Conservation (phyloP, 176 grass and related monocot species). For the Zea luxurians region DNA sequence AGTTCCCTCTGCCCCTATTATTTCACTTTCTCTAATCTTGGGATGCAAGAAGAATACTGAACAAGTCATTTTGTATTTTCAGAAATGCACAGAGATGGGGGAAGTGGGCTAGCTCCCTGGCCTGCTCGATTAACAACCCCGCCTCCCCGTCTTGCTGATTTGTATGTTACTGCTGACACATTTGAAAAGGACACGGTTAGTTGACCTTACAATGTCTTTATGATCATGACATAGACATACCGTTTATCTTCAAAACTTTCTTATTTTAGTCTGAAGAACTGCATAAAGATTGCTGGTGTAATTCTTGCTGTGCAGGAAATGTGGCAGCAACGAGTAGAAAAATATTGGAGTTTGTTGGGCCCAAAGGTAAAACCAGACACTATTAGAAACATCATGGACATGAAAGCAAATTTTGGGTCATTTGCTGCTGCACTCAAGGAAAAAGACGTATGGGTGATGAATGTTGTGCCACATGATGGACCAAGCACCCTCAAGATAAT, state of each 20-base stretch:
- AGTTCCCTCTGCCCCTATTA: not conserved
- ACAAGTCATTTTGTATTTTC: conserved; percentile 37
- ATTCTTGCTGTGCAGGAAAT: conserved; percentile 66
- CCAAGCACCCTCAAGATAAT: conserved; percentile 92
- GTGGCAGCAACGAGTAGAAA: conserved; percentile 86
- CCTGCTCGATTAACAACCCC: conserved; percentile 83
- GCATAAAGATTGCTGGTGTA: conserved; percentile 24
- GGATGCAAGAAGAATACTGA: conserved; percentile 33
- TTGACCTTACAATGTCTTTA: conserved; percentile 35
- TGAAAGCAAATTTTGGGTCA: conserved; percentile 97
- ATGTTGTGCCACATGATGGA: conserved; percentile 82
- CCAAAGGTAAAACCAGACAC: conserved; percentile 70
- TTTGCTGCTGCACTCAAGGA: conserved; percentile 93
- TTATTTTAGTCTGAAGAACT: conserved; percentile 22
- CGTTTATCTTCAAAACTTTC: conserved; percentile 14
- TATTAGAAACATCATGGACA: conserved; percentile 96
- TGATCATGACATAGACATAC: not conserved
- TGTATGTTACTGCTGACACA: conserved; percentile 67
- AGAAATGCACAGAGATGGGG: conserved; percentile 89
- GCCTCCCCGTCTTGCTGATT: conserved; percentile 89
- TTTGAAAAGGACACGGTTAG: conserved; percentile 91
- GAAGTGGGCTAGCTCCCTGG: conserved; percentile 91
- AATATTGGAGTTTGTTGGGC: conserved; percentile 79
- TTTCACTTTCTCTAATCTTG: conserved; percentile 24
- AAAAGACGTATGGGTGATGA: conserved; percentile 95